Conservation (phyloP, 805 yeast genomes). For the Cyberlindnera amylophila region DNA sequence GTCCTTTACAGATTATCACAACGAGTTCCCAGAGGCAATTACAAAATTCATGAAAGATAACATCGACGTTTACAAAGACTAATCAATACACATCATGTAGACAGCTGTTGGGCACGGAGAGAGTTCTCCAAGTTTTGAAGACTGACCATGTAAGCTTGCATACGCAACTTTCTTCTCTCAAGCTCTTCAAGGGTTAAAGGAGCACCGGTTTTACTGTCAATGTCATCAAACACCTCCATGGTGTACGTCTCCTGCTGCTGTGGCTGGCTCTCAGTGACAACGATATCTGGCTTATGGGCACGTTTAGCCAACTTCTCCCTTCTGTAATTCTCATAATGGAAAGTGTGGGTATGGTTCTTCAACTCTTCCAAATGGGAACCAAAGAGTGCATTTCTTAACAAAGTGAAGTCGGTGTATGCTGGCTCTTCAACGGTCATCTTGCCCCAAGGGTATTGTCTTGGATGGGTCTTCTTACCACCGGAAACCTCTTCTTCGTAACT, state of each 20-base stretch:
- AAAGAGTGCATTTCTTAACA: constrained; percentile 66
- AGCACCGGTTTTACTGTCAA: background rate
- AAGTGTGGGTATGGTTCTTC: constrained; percentile 73
- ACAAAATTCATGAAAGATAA: constrained; percentile 1
- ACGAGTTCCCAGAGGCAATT: constrained; percentile 4
- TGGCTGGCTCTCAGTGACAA: too few species aligned
- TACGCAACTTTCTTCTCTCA: constrained; percentile 16
- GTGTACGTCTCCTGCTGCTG: too few species aligned
- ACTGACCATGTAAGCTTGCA: constrained; percentile 20
- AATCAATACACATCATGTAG: background rate
- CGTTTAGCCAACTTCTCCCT: constrained; percentile 49
- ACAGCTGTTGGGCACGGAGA: constrained; percentile 5
- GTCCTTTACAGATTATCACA: constrained; percentile 8
- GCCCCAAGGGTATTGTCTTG: constrained; percentile 69
- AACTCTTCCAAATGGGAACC: constrained; percentile 80
- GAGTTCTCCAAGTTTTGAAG: constrained; percentile 18
- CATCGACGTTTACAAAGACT: background rate
- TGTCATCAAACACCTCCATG: background rate
- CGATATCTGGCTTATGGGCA: too few species aligned
- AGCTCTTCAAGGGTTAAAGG: constrained; percentile 17
- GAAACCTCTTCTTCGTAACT: constrained; percentile 37
- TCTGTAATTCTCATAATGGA: constrained; percentile 75
- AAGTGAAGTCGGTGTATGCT: constrained; percentile 63
- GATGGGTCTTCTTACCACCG: constrained; percentile 37
- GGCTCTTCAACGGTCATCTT: constrained; percentile 52